Conservation (phyloP, 1,284 basidiomycete genomes). For the Microbotryomycetes sp. region DNA sequence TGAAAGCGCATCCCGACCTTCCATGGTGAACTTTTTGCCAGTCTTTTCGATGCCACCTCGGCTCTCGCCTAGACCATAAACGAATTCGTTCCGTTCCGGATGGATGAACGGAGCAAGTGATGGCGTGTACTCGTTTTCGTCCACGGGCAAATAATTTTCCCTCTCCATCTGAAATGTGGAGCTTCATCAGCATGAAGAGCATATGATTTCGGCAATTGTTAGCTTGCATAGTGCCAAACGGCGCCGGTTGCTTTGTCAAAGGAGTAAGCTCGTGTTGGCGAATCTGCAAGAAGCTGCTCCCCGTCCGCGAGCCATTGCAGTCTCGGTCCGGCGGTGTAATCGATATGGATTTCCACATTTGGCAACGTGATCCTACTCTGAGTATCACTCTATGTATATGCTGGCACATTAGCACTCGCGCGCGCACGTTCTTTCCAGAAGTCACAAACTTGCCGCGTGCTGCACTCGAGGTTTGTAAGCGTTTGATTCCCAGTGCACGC, state of each 20-base stretch:
- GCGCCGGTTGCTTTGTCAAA: conserved; percentile 18
- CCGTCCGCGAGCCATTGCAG: conserved; percentile 1
- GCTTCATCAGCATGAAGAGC: neutral
- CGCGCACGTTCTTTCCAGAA: no score
- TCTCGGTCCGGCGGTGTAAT: neutral
- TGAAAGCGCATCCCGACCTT: conserved; percentile 23
- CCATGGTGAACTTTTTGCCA: conserved; percentile 25
- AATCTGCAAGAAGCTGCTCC: conserved; percentile 15
- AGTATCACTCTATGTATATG: neutral
- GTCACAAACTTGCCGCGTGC: no score
- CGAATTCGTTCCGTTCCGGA: conserved; percentile 15
- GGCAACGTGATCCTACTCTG: neutral
- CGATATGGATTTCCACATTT: neutral
- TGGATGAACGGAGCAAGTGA: conserved; percentile 11
- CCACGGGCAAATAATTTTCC: conserved; percentile 23
- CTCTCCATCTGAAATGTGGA: conserved; percentile 10
- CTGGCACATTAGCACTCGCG: no score
- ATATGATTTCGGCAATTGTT: neutral
- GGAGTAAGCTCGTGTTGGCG: conserved; percentile 17
- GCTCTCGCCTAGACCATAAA: conserved; percentile 28
- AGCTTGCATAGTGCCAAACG: conserved; percentile 16
- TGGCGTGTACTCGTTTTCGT: conserved; percentile 8
- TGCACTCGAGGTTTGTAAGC: neutral
- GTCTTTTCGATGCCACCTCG: conserved; percentile 22
- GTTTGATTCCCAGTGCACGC: neutral